Conservation (phyloP, 2,329 filamentous ascomycete genomes). For the Botryosphaeria dothidea region DNA sequence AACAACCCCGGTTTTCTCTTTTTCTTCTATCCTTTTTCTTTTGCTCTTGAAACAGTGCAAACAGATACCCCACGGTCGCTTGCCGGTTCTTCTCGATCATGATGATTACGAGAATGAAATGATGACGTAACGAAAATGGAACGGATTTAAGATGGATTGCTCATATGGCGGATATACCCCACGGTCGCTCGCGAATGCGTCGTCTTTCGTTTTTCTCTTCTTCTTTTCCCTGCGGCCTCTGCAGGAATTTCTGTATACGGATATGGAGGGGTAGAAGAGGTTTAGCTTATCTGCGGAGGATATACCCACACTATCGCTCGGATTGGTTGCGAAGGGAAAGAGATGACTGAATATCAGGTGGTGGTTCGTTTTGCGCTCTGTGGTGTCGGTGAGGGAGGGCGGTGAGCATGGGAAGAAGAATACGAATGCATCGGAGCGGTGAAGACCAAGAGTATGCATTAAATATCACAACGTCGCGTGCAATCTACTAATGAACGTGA, state of each 20-base stretch:
- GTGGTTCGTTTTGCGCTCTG: background rate
- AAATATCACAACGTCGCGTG: too few relatives aligned
- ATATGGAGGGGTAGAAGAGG: background rate
- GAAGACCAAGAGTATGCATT: too few relatives aligned
- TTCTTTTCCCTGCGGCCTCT: background rate
- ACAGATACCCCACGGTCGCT: slow-evolving; percentile 1
- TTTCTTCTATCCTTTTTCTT: background rate
- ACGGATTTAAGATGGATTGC: background rate
- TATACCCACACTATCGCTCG: slow-evolving; percentile 4
- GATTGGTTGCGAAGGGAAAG: background rate
- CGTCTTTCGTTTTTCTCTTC: background rate
- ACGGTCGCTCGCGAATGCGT: background rate
- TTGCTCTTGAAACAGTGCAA: background rate
- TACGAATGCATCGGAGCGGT: background rate
- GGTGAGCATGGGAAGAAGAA: background rate
- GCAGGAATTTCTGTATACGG: background rate
- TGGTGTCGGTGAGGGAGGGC: background rate
- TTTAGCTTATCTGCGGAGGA: background rate
- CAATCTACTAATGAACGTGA: too few relatives aligned
- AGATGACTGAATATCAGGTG: background rate
- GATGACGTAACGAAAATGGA: background rate
- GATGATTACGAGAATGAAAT: background rate
- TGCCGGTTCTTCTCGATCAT: background rate
- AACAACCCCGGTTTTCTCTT: background rate
- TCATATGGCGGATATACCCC: background rate